Evolutionary conservation across 2,329 filamentous ascomycete species (phyloP), one percentile per base, ranked within the genome.

Genomic region (Talaromyces piceae): DNA sequence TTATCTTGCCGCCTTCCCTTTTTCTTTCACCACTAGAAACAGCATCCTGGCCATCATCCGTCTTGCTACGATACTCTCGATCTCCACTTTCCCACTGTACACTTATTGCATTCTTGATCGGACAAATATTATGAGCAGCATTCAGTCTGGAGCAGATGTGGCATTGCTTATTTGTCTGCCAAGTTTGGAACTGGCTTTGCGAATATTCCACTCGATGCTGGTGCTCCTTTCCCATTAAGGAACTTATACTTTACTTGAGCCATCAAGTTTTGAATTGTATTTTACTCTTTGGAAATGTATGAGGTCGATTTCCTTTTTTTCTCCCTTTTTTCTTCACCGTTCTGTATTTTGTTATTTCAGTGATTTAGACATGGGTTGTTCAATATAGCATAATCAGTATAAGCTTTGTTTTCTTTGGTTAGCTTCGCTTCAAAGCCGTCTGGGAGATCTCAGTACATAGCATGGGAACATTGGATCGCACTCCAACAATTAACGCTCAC

Each of bases 231-330:
- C 46, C 33, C 27, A 33, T 18, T 20, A 25, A 28, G 46, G 22
- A 39, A 48, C 20, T 18, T 9, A 16, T 48, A 41, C 39, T 39
- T 27, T 18, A 27, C 23, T 43, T 43, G 23, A 25, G 25, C 13
- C 44, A 49, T 45, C 49, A 46, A 47, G 31, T 49, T 49, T 52
- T 27, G 46, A 49, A 49, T 49, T 53, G 51, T 53, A 53, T 53
- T 53, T 53, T 53, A 53, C 49, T 18, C 45, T 18, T 39, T 49
- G 25, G 28, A 39, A 53, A 52, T 51, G 28, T 39, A 48, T 41
- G 39, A 28, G 28, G 37, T 26, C 39, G 25, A 43, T 43, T n/a
- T 23, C 23, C 25, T 43, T 43, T 26, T 37, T 28, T 11, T 18
- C 16, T n/a, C n/a, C n/a, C n/a, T n/a, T n/a, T 37, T 37, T 37